Conservation (phyloP, 2,329 filamentous ascomycete species). For the Aspergillus viridinutans region DNA sequence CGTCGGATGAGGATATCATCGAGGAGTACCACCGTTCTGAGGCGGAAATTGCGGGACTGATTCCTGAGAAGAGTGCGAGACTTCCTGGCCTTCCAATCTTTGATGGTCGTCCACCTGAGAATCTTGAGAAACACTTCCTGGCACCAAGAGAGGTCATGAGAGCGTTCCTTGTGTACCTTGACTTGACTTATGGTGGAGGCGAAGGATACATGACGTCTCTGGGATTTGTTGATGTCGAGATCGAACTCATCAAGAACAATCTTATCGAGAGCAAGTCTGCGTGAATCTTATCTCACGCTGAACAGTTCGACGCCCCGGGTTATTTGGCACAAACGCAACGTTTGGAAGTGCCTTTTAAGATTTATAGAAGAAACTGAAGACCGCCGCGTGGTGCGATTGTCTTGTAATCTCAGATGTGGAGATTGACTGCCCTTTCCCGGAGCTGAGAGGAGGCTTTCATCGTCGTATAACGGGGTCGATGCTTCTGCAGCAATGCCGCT, state of each 20-base stretch:
- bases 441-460: too few species aligned
- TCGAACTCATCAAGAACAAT: not conserved
- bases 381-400: too few species aligned
- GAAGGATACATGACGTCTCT: not conserved
- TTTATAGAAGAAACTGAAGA: too few species aligned
- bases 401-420: too few species aligned
- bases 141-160: not conserved
- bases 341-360: too few species aligned
- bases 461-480: too few species aligned
- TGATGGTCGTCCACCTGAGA: not conserved
- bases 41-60: not conserved
- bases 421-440: too few species aligned
- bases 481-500: not conserved
- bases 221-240: not conserved
- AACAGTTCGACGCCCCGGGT: too few species aligned
- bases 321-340: too few species aligned
- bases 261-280: not conserved
- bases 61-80: not conserved
- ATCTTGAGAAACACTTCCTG: not conserved
- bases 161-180: not conserved
- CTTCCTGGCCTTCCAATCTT: not conserved
- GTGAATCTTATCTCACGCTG: not conserved
- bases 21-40: constrained; percentile 53
- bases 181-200: not conserved
- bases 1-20: constrained; percentile 56